Evolutionary conservation across 768 basidiomycete species (phyloP).

Genomic region (Suillus paluster): DNA sequence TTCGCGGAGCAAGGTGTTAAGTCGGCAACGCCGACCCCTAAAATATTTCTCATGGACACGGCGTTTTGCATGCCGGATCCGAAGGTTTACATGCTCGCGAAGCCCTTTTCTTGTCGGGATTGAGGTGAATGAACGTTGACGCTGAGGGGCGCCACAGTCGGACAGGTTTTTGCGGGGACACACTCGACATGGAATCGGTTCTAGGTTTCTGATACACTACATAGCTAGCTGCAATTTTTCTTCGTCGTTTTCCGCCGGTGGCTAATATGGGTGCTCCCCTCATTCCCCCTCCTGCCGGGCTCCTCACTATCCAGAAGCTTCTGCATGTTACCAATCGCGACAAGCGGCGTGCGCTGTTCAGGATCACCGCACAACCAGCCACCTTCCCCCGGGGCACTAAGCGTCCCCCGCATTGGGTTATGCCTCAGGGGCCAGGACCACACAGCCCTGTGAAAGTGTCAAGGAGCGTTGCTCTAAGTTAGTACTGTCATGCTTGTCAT

Average conservation of each 20-base stretch:
- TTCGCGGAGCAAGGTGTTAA: too few relatives aligned
- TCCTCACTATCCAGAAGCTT: neutral
- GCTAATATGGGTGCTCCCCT: neutral
- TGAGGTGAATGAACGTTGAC: neutral
- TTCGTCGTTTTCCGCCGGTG: neutral
- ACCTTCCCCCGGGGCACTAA: neutral
- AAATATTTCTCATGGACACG: conserved; percentile 3
- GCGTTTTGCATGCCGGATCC: neutral
- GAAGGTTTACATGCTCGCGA: neutral
- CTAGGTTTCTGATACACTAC: neutral
- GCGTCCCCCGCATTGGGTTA: neutral
- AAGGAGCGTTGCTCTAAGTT: neutral
- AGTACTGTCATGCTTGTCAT: neutral
- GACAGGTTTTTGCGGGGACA: neutral
- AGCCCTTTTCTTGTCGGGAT: neutral
- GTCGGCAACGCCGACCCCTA: too few relatives aligned
- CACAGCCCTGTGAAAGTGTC: neutral
- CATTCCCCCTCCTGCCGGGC: neutral
- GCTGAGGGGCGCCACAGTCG: neutral
- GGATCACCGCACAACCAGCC: neutral
- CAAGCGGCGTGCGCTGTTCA: neutral
- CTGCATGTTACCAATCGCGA: neutral
- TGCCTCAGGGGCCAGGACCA: neutral
- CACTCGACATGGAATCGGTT: neutral
- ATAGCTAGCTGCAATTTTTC: neutral